Percentiles rank a stretch among this genome's conserved stretches.
Conservation (phyloP, 2,329 filamentous ascomycete genomes). For the Ascochyta lentis region DNA sequence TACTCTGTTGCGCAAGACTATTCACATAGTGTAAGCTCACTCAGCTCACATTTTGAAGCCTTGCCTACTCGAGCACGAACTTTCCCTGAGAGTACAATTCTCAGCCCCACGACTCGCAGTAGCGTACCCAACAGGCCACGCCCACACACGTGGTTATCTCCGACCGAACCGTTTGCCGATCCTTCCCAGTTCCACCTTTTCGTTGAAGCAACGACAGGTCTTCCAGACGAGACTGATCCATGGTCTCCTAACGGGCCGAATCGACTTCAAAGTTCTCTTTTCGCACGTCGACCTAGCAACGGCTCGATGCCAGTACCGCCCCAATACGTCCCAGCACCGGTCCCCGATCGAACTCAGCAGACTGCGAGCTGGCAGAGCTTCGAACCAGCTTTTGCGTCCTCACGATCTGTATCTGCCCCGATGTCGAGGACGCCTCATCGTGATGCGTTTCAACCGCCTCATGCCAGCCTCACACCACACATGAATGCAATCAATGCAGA, state of each 20-base stretch:
- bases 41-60: constrained; percentile 29
- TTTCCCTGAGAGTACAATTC: constrained; percentile 33
- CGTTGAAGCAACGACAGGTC: constrained; percentile 48
- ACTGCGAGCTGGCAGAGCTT: constrained; percentile 39
- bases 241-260: constrained; percentile 41
- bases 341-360: constrained; percentile 18
- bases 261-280: constrained; percentile 44
- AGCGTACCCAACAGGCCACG: constrained; percentile 30
- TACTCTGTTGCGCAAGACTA: constrained; percentile 17
- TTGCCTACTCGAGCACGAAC: constrained; percentile 36
- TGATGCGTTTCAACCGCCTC: constrained; percentile 14
- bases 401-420: constrained; percentile 18
- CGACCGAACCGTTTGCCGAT: constrained; percentile 45
- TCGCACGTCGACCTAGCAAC: constrained; percentile 37
- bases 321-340: constrained; percentile 23
- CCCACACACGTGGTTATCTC: constrained; percentile 45
- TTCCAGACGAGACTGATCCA: constrained; percentile 39
- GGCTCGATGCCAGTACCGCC: constrained; percentile 35
- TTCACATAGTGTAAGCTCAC: constrained; percentile 19
- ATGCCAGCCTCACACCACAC: constrained; percentile 25
- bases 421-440: constrained; percentile 16
- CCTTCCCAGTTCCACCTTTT: constrained; percentile 48
- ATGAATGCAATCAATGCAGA: constrained; percentile 39
- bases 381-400: constrained; percentile 24
- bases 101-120: constrained; percentile 28